Evolutionary conservation across 805 yeast genomes (phyloP).

Genomic region (Metschnikowia santaceciliae): DNA sequence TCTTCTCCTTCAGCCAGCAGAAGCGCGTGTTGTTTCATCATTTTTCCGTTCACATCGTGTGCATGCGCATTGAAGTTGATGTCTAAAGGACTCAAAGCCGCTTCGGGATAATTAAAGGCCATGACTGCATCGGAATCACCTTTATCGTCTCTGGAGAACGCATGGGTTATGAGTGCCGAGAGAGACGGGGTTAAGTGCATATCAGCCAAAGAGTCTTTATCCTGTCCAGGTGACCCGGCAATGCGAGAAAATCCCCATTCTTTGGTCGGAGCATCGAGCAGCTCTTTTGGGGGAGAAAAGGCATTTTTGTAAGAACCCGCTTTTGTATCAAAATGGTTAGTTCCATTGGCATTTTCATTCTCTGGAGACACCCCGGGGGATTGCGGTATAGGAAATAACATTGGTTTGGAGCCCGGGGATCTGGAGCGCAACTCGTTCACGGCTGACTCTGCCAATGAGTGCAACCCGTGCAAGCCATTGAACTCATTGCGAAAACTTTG

Average conservation of each 20-base stretch:
- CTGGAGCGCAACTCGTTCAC: constrained; percentile 23
- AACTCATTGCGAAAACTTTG: constrained; percentile 14
- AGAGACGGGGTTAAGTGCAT: constrained; percentile 34
- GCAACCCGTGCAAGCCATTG: constrained; percentile 18
- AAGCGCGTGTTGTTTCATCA: neutral
- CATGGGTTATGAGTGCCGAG: constrained; percentile 35
- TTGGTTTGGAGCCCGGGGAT: constrained; percentile 7
- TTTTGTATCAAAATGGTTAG: too few species aligned
- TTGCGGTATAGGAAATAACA: neutral
- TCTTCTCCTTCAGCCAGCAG: neutral
- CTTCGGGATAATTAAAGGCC: constrained; percentile 11
- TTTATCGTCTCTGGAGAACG: constrained; percentile 25
- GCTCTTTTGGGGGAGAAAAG: neutral
- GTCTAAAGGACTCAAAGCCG: constrained; percentile 26
- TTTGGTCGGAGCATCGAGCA: constrained; percentile 4
- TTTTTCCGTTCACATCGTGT: neutral
- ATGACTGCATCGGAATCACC: constrained; percentile 9
- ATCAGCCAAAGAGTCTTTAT: constrained; percentile 15
- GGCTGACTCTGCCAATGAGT: constrained; percentile 35
- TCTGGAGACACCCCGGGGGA: neutral
- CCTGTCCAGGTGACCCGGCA: neutral
- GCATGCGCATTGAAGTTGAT: neutral
- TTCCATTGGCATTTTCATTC: neutral
- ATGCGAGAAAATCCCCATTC: constrained; percentile 7
- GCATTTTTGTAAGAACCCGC: too few species aligned